Conservation (phyloP, 495 filamentous ascomycete genomes). For the Daldinia decipiens region DNA sequence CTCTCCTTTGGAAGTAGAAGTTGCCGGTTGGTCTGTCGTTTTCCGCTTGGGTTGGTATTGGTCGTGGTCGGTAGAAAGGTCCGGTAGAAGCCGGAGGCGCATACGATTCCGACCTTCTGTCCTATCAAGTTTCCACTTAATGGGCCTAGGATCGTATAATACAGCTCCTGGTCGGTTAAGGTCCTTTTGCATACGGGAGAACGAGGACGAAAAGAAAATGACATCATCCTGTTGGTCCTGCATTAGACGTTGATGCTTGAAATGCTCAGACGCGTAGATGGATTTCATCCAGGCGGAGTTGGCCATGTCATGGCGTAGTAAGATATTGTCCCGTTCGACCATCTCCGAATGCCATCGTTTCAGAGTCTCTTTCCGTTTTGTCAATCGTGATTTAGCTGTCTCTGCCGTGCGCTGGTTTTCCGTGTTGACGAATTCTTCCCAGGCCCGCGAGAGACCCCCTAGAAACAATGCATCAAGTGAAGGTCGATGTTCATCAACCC, state of each 20-base stretch:
- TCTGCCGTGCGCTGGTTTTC: slow-evolving; percentile 83
- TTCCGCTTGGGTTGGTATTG: slow-evolving; percentile 89
- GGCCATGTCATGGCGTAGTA: slow-evolving; percentile 81
- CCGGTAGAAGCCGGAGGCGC: slow-evolving; percentile 84
- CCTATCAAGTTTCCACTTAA: slow-evolving; percentile 91
- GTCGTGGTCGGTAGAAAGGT: slow-evolving; percentile 71
- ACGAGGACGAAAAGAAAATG: slow-evolving; percentile 75
- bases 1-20: slow-evolving; percentile 55
- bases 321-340: slow-evolving; percentile 71
- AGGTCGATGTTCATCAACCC: slow-evolving; percentile 85
- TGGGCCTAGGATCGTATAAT: slow-evolving; percentile 69
- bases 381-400: slow-evolving; percentile 70
- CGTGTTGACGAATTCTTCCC: slow-evolving; percentile 82
- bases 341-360: slow-evolving; percentile 79
- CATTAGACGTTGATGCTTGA: slow-evolving; percentile 84
- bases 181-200: slow-evolving; percentile 76
- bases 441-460: slow-evolving; percentile 76
- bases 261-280: slow-evolving; percentile 88
- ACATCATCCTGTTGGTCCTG: slow-evolving; percentile 94
- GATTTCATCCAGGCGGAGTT: slow-evolving; percentile 93
- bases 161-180: slow-evolving; percentile 81
- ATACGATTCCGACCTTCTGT: slow-evolving; percentile 97
- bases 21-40: slow-evolving; percentile 47
- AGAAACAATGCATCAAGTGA: slow-evolving; percentile 86
- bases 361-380: slow-evolving; percentile 82